Evolutionary conservation across 2,329 filamentous ascomycete genomes (phyloP), one percentile per base, ranked within the genome.

Genomic region (Aspergillus sp.): DNA sequence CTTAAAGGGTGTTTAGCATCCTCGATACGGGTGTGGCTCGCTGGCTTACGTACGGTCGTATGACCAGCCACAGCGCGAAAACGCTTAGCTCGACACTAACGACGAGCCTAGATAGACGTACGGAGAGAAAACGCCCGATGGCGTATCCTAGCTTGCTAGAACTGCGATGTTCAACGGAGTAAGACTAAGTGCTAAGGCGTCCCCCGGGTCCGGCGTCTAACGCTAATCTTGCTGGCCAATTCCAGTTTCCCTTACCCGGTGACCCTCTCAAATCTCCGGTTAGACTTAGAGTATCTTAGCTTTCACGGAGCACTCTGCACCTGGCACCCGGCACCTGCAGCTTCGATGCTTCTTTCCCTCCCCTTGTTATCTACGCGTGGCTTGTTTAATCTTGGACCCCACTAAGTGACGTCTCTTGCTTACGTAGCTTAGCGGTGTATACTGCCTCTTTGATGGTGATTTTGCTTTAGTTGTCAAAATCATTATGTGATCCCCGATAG

Each of bases 371-470:
- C 57, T 45, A 62, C 52, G 52, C 60, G 57, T 39, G 31, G 54
- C 49, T 49, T 56, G 49, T 52, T 46, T 54, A 49, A 52, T 54
- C 52, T 49, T 50, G 51, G 55, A 59, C 63, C 64, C 64, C 63
- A 65, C 64, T 55, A 52, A 58, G 57, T 67, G 63, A 64, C 65
- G 64, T 65, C 56, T 66, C 58, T 26, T 55, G 64, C 63, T 66
- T 61, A 66, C 64, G 64, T 59, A 65, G 61, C 54, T 58, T 55
- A 52, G 49, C 39, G 36, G 20, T 46, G 24, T 36, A 12, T 46
- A 46, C 42, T 46, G 24, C 50, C 24, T 29, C n/a, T 31, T 6
- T 24, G 24, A 24, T 24, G 24, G 24, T 24, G 24, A 24, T 24
- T 51, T 29, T 9, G 29, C 24, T 20, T 51, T 3, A 29, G 9